These are phyloP conservation scores for Suillus plorans DNA, from an alignment of 768 basidiomycete genomes.

Conservation along the genomic window DNA sequence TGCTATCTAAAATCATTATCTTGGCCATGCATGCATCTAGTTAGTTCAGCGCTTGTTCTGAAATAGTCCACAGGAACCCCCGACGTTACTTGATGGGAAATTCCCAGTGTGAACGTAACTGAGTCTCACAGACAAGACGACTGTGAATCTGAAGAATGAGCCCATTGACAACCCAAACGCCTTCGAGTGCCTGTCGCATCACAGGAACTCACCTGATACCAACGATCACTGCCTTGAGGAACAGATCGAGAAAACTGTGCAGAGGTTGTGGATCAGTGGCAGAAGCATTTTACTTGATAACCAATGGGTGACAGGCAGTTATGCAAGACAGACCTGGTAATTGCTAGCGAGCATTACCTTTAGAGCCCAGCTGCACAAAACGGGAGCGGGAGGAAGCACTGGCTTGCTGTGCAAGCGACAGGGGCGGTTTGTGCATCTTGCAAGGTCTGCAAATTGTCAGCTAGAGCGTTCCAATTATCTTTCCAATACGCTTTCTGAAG, in stretches of 20 bases:
- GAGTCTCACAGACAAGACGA: background rate
- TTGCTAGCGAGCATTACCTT: background rate
- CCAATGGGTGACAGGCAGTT: background rate
- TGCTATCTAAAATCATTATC: too few species aligned
- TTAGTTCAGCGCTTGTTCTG: background rate
- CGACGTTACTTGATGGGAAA: background rate
- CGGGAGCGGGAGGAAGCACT: background rate
- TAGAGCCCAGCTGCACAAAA: background rate
- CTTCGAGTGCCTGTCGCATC: background rate
- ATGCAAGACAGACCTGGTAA: background rate
- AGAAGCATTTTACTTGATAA: background rate
- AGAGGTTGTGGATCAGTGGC: background rate
- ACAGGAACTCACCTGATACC: background rate
- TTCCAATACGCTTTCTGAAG: too few species aligned
- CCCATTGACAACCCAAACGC: background rate
- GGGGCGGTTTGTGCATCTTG: too few species aligned
- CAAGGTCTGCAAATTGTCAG: too few species aligned
- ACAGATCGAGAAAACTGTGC: background rate
- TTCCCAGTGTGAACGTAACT: background rate
- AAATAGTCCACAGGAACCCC: background rate
- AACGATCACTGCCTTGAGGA: background rate
- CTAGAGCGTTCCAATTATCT: too few species aligned
- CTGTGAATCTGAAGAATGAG: background rate
- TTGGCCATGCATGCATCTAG: background rate
- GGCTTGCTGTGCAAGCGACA: background rate